Percentiles rank a stretch among this genome's conserved stretches.
phyloP scores from a whole-genome alignment of 352 stramenopile genomes.

The Globisporangium perplexum region DNA sequence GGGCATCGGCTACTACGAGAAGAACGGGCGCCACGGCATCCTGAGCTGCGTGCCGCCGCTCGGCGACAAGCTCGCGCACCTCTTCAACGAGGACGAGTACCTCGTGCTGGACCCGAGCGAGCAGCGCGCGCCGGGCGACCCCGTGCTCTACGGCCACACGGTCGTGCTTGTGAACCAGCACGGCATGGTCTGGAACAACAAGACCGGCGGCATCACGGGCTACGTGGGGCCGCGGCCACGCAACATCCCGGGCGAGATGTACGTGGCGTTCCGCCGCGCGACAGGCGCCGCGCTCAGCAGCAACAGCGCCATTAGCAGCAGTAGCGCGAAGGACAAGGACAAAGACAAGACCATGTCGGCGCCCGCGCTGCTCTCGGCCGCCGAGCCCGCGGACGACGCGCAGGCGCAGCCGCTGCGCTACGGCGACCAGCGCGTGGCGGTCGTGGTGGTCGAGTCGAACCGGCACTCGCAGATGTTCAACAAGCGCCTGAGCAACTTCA shows the following conservation, averaged over 20 bases:
- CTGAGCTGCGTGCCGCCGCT: constrained; percentile 76
- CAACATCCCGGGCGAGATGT: constrained; percentile 70
- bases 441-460: constrained; percentile 73
- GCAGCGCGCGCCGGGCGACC: constrained; percentile 28
- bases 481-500: constrained; percentile 83
- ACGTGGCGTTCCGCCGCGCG: constrained; percentile 47
- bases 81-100: constrained; percentile 86
- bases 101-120: constrained; percentile 61
- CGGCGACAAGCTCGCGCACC: constrained; percentile 51
- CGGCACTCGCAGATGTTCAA: constrained; percentile 84
- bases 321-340: constrained; percentile 7
- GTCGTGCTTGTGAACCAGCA: constrained; percentile 84
- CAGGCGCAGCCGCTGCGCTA: constrained; percentile 34
- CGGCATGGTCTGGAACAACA: constrained; percentile 86
- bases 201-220: constrained; percentile 82
- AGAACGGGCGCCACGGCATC: constrained; percentile 81
- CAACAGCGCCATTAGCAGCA: background rate
- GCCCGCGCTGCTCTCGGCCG: constrained; percentile 2
- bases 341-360: constrained; percentile 10
- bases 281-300: background rate
- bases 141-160: constrained; percentile 66
- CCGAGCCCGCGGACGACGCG: constrained; percentile 6
- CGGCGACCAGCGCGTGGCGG: constrained; percentile 65
- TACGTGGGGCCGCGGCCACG: constrained; percentile 71
- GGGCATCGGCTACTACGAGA: constrained; percentile 82